Base-by-base conservation (phyloP, 129 eudicot species). In the Saposhnikovia divaricata region DNA sequence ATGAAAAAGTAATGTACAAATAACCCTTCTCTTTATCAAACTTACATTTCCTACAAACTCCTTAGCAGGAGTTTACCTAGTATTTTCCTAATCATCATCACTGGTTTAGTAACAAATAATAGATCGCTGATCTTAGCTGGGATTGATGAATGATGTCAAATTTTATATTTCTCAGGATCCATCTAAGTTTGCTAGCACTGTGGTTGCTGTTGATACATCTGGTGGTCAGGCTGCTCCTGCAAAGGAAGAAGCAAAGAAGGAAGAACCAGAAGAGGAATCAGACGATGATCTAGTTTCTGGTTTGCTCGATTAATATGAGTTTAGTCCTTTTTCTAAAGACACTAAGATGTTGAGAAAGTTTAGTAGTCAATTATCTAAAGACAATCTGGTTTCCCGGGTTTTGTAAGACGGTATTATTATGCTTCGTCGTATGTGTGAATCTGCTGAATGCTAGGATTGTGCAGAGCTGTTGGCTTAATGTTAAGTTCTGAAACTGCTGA, bases 161-260 rank as follows among this genome's bases (percentile, higher is more conserved):
- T n/a, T n/a, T n/a, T n/a, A 25, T 25, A 59, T 25, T 72, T 72
- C 46, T 74, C 86, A 90, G 90, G 90, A 90, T 77, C 95, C 95
- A 12, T 83, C 86, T 78, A 90, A 90, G 86, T 86, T 88, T 79
- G 85, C 28, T 38, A 85, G 76, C 61, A 88, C 79, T 42, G 76
- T 45, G 21, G 89, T 78, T 27, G 66, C 91, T 21, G 87, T 53
- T 55, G 78, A 84, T 23, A 80, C 7, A 45, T 78, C 81, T 48
- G 85, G 76, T 14, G 83, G 76, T 78, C 69, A 85, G 16, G 87
- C 83, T 43, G 88, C 83, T 40, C 82, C 75, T 73, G 82, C 85
- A 7, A 76, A 80, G 82, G 94, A 84, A 78, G 85, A 86, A 39
- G 47, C 74, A 71, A 85, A 88, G 86, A 83, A 83, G 82, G 95